Evolutionary conservation across 768 basidiomycete species (phyloP).

Genomic region (Naganishia kalamii): DNA sequence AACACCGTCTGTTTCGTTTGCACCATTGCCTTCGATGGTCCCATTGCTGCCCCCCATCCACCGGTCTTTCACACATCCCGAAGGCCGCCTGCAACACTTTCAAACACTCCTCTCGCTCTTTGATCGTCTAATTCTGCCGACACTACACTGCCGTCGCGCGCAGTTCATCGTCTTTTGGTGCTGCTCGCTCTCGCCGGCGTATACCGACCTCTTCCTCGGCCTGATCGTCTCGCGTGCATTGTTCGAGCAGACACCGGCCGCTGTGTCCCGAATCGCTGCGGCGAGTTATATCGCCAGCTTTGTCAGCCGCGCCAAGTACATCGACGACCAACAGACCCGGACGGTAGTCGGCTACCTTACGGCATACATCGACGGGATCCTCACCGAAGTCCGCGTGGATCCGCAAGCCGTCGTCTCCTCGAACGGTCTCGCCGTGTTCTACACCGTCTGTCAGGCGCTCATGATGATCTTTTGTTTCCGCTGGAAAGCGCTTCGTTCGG

Average conservation of each 20-base stretch:
- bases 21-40: not conserved
- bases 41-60: slow-evolving; percentile 25
- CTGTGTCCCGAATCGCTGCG: slow-evolving; percentile 79
- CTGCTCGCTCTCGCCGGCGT: slow-evolving; percentile 79
- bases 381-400: slow-evolving; percentile 53
- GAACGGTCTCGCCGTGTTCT: slow-evolving; percentile 67
- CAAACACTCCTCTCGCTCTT: slow-evolving; percentile 85
- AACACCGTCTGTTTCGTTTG: not conserved
- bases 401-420: slow-evolving; percentile 41
- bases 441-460: slow-evolving; percentile 82
- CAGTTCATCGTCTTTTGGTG: slow-evolving; percentile 97
- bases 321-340: slow-evolving; percentile 67
- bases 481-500: slow-evolving; percentile 73
- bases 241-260: slow-evolving; percentile 54
- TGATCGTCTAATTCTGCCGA: slow-evolving; percentile 83
- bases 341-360: slow-evolving; percentile 78
- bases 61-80: slow-evolving; percentile 20
- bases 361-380: slow-evolving; percentile 67
- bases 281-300: slow-evolving; percentile 89
- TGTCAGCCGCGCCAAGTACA: slow-evolving; percentile 80
- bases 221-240: slow-evolving; percentile 88
- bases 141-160: slow-evolving; percentile 94
- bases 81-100: slow-evolving; percentile 58
- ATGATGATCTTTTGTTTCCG: slow-evolving; percentile 98
- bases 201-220: slow-evolving; percentile 87